Base-by-base conservation (phyloP, 176 grass and related monocot genomes). In the Ampelocalamus luodianensis region DNA sequence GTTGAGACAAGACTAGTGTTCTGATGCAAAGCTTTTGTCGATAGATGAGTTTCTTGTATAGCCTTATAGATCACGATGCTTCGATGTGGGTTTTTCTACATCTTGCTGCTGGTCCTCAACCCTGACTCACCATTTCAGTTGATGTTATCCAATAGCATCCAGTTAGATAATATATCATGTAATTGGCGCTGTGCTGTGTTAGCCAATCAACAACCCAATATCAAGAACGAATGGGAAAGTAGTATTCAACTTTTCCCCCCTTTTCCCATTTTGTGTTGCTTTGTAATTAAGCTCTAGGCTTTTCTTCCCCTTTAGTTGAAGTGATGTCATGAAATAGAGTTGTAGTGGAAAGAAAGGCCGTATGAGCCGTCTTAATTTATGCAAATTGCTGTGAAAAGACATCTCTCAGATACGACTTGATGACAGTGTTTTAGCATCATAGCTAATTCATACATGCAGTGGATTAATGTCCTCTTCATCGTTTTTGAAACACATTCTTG, bases 1-100 rank as follows among this genome's bases (percentile, higher is more conserved):
- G 84, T 78, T 50, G 17, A 49, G 75, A 64, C 55, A 65, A 83
- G 40, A 42, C 70, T 20, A 12, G 17, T 80, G 77, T 89, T 87
- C 20, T 86, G 73, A 64, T 74, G 64, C 50, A 83, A 86, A 79
- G 61, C 54, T 80, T 87, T 91, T 91, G 86, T 64, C 6, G 53
- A 80, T 87, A 91, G 80, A 80, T 55, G 80, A 80, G 85, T 75
- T 91, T 90, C 80, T 75, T 91, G 89, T 91, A 91, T 80, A 87
- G 89, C 61, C 23, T 80, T 84, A 87, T 83, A 87, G 75, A 63
- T 70, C 24, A 84, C 27, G 42, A 75, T 87, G 85, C 76, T 79
- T 87, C 75, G 69, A 29, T 53, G 23, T 73, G 80, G 75, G 79
- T 39, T 49, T 72, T 79, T 83, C 84, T 53, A 87, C 80, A 87